Base-by-base conservation (phyloP, 345 rosid genomes). In the Nephelium lappaceum region DNA sequence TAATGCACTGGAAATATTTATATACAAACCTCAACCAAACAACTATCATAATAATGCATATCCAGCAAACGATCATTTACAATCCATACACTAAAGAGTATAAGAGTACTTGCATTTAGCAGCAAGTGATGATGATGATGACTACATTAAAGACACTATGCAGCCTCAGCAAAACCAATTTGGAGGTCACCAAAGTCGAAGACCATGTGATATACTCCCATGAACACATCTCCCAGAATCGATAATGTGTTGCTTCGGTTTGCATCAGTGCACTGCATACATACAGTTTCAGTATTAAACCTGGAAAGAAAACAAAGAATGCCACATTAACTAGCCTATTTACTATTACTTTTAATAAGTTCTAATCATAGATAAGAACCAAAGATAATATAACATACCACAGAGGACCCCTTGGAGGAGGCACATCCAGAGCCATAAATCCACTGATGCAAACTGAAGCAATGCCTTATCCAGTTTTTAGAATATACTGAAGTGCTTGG, bases 211-310 rank as follows among this genome's bases (percentile, higher is more conserved):
- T 94, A 94, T 8, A 74, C 98, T 71, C 95, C 93, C 95, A 92
- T 91, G 81, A 94, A 94, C 27, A 91, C 78, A 68, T 94, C 95
- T 23, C 97, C 97, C 43, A 92, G 87, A 79, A 94, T 89, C 97
- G n/a, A n/a, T n/a, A n/a, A n/a, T n/a, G n/a, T n/a, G n/a, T n/a
- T n/a, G n/a, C n/a, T n/a, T n/a, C n/a, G n/a, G n/a, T n/a, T n/a
- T n/a, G n/a, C n/a, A n/a, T n/a, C n/a, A n/a, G n/a, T n/a, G n/a
- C n/a, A n/a, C 94, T 94, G 87, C 80, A 65, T 8, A 23, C 39
- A 16, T 23, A 2, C 6, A 69, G 16, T 31, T 62, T 62, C 24
- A 42, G 4, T 1, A 31, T 74, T 39, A 78, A 27, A 24, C 63
- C 15, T 2, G 1, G 14, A 14, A 18, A 43, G 41, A 11, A 53